Conservation (phyloP, 441 rosid genomes). For the Bruguiera hainesii region DNA sequence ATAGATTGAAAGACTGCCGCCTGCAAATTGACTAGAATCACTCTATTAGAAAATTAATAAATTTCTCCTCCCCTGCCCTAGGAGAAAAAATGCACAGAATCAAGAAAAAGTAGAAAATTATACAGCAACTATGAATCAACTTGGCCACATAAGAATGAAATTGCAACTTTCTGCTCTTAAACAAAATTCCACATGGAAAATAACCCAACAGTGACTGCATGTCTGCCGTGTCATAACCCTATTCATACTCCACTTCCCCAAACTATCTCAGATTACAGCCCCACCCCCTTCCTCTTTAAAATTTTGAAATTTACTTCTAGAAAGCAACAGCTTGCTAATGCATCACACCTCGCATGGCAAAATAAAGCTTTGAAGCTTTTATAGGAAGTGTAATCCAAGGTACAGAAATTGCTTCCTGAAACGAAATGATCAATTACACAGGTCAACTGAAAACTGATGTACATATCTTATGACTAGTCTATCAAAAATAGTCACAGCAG, state of each 20-base stretch:
- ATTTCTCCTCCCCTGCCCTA: background rate
- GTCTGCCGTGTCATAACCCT: no score
- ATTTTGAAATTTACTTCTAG: background rate
- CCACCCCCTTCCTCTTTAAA: background rate
- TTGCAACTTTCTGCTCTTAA: background rate
- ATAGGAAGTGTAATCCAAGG: conserved; percentile 65
- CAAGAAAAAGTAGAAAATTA: background rate
- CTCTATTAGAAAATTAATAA: background rate
- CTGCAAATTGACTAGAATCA: background rate
- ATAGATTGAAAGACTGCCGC: background rate
- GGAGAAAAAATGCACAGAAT: background rate
- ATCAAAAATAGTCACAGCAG: background rate
- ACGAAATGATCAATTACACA: background rate
- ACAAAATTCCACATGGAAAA: background rate
- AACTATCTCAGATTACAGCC: no score
- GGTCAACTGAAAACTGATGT: background rate
- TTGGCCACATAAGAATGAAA: background rate
- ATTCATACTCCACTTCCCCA: background rate
- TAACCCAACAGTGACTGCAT: background rate
- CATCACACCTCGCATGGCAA: conserved; percentile 67
- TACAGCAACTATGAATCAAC: background rate
- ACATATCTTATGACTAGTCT: background rate
- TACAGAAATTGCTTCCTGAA: conserved; percentile 62
- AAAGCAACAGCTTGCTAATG: background rate
- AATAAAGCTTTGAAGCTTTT: conserved; percentile 66